Evolutionary conservation across 257 asterid genomes (phyloP), one percentile per base, ranked within the genome.

Genomic region (Nicotiana attenuata): DNA sequence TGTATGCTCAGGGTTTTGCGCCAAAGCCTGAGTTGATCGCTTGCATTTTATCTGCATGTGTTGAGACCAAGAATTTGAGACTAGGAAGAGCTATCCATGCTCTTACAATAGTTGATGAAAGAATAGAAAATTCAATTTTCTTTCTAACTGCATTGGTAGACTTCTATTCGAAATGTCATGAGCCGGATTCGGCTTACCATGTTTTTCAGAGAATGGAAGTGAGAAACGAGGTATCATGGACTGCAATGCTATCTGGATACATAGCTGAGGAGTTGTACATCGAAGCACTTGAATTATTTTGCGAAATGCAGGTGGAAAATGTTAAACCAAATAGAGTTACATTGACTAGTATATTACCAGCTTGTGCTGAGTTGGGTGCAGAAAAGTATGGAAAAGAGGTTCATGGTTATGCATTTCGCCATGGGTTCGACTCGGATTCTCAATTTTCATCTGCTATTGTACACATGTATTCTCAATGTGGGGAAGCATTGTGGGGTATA

Each of bases 21-120:
- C 92, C 90, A 47, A 94, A 90, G 84, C 88, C 97, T n/a, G 98
- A 94, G 88, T 29, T 94, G 81, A 80, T 90, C 11, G 97, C 97
- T 28, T 60, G 90, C 41, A 81, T 90, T 80, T 75, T 94, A 31
- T 84, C 96, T 0, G 81, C 88, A 31, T 91, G 98, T 84, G 82
- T 77, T 19, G 84, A 83, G 85, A 85, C 47, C 16, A 92, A 68
- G 83, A 86, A 75, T 85, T 83, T 88, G 85, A 81, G 85, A 71
- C 65, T 91, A 7, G 97, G 97, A 78, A 89, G 85, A 78, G 90
- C 85, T 41, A 81, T 94, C 17, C 98, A 94, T 82, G 88, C 86
- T 71, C 92, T 94, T 65, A 80, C 86, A 81, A 64, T 76, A 41
- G 82, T 90, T 17, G 97, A 94, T 52, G 92, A 90, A 55, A 89